These are phyloP conservation scores for Venturia aucupariae DNA, from an alignment of 2,329 filamentous ascomycete genomes.

Conservation along the genomic window DNA sequence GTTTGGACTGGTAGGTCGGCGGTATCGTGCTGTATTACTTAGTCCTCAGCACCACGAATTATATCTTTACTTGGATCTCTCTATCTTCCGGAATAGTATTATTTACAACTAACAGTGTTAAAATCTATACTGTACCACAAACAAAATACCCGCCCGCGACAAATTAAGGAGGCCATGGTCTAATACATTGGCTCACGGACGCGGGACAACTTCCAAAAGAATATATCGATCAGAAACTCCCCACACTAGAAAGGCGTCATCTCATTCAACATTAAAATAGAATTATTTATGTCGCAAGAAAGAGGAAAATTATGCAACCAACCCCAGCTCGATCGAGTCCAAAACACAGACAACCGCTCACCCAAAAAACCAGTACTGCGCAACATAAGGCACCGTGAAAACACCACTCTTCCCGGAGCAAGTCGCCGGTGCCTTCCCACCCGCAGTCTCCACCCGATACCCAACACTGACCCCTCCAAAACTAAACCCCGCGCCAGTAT, in stretches of 20 bases:
- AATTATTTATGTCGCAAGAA: not conserved
- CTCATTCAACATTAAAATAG: not conserved
- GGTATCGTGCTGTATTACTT: not conserved
- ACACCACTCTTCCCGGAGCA: slow-evolving; percentile 27
- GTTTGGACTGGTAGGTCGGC: not conserved
- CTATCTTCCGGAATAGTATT: not conserved
- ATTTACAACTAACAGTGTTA: not conserved
- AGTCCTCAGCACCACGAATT: not conserved
- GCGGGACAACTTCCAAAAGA: not conserved
- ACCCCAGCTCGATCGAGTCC: not conserved
- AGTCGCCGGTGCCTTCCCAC: slow-evolving; percentile 32
- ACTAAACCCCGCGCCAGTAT: slow-evolving; percentile 27
- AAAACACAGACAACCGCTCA: not conserved
- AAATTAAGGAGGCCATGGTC: not conserved
- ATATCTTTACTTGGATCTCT: not conserved
- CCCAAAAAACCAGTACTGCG: slow-evolving; percentile 41
- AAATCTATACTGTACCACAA: not conserved
- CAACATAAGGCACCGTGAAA: slow-evolving; percentile 35
- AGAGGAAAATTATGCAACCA: not conserved
- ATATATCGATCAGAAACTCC: not conserved
- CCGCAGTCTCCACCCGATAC: slow-evolving; percentile 41
- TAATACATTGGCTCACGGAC: not conserved
- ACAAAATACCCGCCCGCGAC: not conserved
- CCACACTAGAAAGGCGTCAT: not conserved
- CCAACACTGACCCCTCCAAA: slow-evolving; percentile 35